Base-by-base conservation (phyloP, 2,329 filamentous ascomycete species). In the Ophiostoma quercus region DNA sequence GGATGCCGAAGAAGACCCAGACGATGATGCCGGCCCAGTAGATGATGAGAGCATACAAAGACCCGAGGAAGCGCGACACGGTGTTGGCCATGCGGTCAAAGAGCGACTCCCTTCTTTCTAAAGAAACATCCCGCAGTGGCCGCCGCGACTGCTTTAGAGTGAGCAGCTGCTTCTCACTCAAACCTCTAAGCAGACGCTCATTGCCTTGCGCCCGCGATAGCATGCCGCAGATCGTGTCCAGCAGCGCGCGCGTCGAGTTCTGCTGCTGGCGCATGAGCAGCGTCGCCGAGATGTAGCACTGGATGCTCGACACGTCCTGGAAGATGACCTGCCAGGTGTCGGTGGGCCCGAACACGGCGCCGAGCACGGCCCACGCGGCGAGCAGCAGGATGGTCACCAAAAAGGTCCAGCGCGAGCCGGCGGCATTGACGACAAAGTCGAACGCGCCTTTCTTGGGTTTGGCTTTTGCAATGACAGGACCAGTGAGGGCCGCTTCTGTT, bases 181-280 rank as follows among this genome's bases (percentile, higher is more conserved):
- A n/a, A 9, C 11, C 9, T 1, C 22, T 2, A 6, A 57, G 51
- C 2, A 57, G 51, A n/a, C 25, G 51, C 51, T 57, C 51, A 8
- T 57, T 57, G 9, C 51, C 51, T 8, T 25, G 51, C 22, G 74
- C 75, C 29, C 78, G 77, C 14, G 79, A 80, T 19, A 76, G 72
- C 65, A 80, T 73, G 66, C 74, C 73, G 19, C 78, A 77, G 34
- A 79, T 75, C 0, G 74, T 75, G 2, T 75, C 74, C 67, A 78
- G 72, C 7, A 77, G 73, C 11, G 72, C 69, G 6, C 75, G 74
- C n/a, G 76, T 76, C 12, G 74, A 74, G 71, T 78, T 80, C 43
- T 76, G 75, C 71, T 79, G 78, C 74, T 80, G 79, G 1, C 79
- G 76, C 74, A 80, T 77, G 54, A 80, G 78, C 19, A 80, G 75